phyloP scores from a whole-genome alignment of 108 stramenopile species.

The Pseudonitzschia multiseries region DNA sequence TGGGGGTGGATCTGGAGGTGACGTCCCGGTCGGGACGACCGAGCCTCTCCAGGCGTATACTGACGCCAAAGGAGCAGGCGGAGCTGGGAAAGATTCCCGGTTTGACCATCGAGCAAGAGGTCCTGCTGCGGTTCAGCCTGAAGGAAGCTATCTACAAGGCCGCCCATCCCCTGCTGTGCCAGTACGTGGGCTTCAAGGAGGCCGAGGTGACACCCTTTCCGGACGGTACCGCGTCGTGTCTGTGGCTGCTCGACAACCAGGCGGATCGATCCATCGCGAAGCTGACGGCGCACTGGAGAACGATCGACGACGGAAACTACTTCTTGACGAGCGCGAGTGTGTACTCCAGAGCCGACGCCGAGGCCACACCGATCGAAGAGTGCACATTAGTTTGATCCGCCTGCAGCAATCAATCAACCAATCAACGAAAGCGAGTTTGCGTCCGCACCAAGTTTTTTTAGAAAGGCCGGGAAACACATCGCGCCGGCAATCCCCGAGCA shows the following conservation, averaged over 20 bases:
- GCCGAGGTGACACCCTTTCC: slow-evolving; percentile 69
- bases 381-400: neutral
- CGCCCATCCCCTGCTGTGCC: slow-evolving; percentile 74
- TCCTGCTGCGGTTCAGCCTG: slow-evolving; percentile 77
- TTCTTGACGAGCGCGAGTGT: slow-evolving; percentile 41
- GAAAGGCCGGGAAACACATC: too few relatives aligned
- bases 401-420: too few relatives aligned
- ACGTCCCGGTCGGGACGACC: slow-evolving; percentile 43
- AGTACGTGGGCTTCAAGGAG: slow-evolving; percentile 85
- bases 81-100: slow-evolving; percentile 57
- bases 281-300: slow-evolving; percentile 67
- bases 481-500: too few relatives aligned
- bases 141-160: slow-evolving; percentile 90
- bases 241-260: slow-evolving; percentile 43
- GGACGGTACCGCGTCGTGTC: slow-evolving; percentile 73
- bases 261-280: slow-evolving; percentile 40
- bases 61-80: slow-evolving; percentile 60
- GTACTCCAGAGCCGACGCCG: neutral
- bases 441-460: too few relatives aligned
- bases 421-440: too few relatives aligned
- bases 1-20: slow-evolving; percentile 81
- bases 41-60: slow-evolving; percentile 57
- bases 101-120: slow-evolving; percentile 70
- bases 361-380: neutral
- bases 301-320: slow-evolving; percentile 27